A percentile compares a stretch with the other conserved stretches of the same genome.
These are phyloP conservation scores for Pleurotus platypus DNA, from an alignment of 768 basidiomycete species.

Conservation along the genomic window DNA sequence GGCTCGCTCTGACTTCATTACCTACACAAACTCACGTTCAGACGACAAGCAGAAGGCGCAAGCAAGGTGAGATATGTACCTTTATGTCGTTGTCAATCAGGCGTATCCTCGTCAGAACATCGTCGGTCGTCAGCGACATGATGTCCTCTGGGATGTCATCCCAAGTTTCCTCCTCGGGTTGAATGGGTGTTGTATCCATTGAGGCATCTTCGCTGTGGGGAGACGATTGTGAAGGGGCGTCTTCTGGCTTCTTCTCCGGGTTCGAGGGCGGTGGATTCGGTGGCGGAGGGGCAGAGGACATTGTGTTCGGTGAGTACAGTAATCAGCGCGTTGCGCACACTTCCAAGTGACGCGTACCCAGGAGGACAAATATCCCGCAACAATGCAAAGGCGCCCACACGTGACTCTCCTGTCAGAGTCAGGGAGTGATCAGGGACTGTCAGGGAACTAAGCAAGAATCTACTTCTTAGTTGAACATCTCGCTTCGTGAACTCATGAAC, in stretches of 20 bases:
- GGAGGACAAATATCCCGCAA: background rate
- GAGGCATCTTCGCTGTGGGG: conserved; percentile 29
- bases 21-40: conserved; percentile 40
- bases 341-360: background rate
- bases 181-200: conserved; percentile 79
- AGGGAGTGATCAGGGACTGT: too few relatives aligned
- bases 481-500: too few relatives aligned
- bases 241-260: conserved; percentile 52
- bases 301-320: conserved; percentile 20
- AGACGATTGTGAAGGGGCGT: conserved; percentile 27
- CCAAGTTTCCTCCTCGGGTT: conserved; percentile 74
- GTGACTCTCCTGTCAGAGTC: too few relatives aligned
- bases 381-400: too few relatives aligned
- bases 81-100: conserved; percentile 97
- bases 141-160: conserved; percentile 92
- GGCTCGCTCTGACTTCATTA: conserved; percentile 94
- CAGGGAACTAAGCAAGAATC: too few relatives aligned
- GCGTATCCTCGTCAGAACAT: conserved; percentile 84
- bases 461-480: too few relatives aligned
- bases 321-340: background rate
- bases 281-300: conserved; percentile 61
- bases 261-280: conserved; percentile 45
- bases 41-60: too few relatives aligned
- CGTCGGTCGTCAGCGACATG: conserved; percentile 71
- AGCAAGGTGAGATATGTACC: conserved; percentile 37